Conservation (phyloP, 805 yeast genomes). For the Jamesozyma lodderae region DNA sequence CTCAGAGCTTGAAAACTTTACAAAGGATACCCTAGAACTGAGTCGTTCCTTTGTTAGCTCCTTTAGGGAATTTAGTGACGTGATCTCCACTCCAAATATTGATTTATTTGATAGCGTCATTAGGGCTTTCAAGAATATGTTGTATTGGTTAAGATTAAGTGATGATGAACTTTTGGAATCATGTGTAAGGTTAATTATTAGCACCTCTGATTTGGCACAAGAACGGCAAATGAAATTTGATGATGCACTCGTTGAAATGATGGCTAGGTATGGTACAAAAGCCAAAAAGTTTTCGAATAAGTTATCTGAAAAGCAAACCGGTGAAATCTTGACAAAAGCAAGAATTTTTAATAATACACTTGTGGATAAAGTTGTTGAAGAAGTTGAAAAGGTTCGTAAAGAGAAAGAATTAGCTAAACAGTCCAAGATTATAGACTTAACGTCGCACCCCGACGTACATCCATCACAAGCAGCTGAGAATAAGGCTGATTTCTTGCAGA, state of each 20-base stretch:
- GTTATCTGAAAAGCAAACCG: slow-evolving; percentile 56
- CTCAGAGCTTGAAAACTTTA: slow-evolving; percentile 60
- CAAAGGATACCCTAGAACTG: slow-evolving; percentile 77
- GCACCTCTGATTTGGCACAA: slow-evolving; percentile 55
- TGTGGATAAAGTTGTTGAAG: slow-evolving; percentile 44
- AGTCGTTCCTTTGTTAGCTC: slow-evolving; percentile 62
- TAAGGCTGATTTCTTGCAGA: slow-evolving; percentile 27
- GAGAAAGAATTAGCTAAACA: slow-evolving; percentile 18
- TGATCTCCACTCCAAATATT: slow-evolving; percentile 28
- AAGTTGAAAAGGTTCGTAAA: slow-evolving; percentile 33
- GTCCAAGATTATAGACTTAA: neutral
- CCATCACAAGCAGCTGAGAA: slow-evolving; percentile 12
- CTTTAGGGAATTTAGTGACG: slow-evolving; percentile 40
- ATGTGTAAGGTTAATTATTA: slow-evolving; percentile 62
- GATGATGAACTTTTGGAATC: slow-evolving; percentile 58
- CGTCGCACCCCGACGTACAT: neutral
- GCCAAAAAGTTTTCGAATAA: slow-evolving; percentile 64
- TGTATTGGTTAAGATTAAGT: slow-evolving; percentile 75
- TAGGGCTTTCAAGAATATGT: slow-evolving; percentile 55
- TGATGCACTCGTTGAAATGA: slow-evolving; percentile 41
- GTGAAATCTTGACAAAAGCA: slow-evolving; percentile 54
- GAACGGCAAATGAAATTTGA: slow-evolving; percentile 46
- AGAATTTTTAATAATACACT: slow-evolving; percentile 43
- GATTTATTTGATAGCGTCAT: slow-evolving; percentile 46
- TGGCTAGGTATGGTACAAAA: slow-evolving; percentile 56